These are phyloP conservation scores for Penicillium paneum DNA, from an alignment of 2,329 filamentous ascomycete species.

Conservation along the genomic window DNA sequence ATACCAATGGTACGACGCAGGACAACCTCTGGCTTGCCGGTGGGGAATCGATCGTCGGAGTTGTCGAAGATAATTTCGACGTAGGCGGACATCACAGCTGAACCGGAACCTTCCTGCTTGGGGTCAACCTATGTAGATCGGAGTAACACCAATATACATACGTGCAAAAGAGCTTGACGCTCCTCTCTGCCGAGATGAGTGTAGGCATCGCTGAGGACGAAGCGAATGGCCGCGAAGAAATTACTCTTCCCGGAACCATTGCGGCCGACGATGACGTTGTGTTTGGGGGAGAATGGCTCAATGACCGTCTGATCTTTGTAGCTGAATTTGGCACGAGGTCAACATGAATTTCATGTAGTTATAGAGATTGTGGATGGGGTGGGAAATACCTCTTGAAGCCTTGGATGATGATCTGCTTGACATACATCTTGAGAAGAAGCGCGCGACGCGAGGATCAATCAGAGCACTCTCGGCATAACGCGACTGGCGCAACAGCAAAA, in stretches of 20 bases:
- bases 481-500: slow-evolving; percentile 11
- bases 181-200: slow-evolving; percentile 94
- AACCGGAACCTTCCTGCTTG: slow-evolving; percentile 79
- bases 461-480: slow-evolving; percentile 31
- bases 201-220: slow-evolving; percentile 97
- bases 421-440: slow-evolving; percentile 68
- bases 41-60: slow-evolving; percentile 90
- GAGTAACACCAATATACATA: slow-evolving; percentile 30
- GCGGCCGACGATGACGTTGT: slow-evolving; percentile 97
- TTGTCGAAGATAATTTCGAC: slow-evolving; percentile 99
- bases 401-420: slow-evolving; percentile 99
- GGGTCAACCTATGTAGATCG: slow-evolving; percentile 18
- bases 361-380: not conserved
- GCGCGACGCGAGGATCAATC: slow-evolving; percentile 30
- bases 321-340: slow-evolving; percentile 48
- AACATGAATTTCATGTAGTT: not conserved
- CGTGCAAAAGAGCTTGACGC: slow-evolving; percentile 88
- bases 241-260: slow-evolving; percentile 99
- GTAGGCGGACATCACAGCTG: slow-evolving; percentile 98
- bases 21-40: slow-evolving; percentile 84
- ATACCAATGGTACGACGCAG: slow-evolving; percentile 90
- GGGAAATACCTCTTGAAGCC: slow-evolving; percentile 88
- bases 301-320: slow-evolving; percentile 99
- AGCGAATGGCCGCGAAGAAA: slow-evolving; percentile 98
- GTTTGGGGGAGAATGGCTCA: slow-evolving; percentile 94